These are phyloP conservation scores for Pseudozyma flocculosa DNA, from an alignment of 1,284 basidiomycete species.

Conservation along the genomic window DNA sequence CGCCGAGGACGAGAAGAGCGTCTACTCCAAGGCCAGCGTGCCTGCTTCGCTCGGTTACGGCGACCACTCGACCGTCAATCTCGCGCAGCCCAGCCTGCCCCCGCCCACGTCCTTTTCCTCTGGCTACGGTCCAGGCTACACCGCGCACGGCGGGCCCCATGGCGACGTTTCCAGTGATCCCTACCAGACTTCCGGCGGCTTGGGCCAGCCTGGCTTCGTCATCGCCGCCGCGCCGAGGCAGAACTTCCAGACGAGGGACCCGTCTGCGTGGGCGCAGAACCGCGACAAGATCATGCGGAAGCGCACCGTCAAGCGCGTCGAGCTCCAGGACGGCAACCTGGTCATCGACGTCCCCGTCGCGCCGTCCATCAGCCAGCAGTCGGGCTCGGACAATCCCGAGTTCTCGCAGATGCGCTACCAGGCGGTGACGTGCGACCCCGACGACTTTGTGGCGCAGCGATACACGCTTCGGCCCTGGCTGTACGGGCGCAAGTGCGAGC, in stretches of 20 bases:
- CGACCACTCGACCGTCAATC: slow-evolving; percentile 8
- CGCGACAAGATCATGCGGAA: slow-evolving; percentile 44
- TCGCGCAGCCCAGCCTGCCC: slow-evolving; percentile 21
- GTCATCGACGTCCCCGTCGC: slow-evolving; percentile 57
- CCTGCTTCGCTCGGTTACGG: slow-evolving; percentile 15
- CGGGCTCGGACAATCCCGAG: slow-evolving; percentile 71
- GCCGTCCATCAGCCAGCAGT: slow-evolving; percentile 57
- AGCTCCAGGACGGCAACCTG: slow-evolving; percentile 57
- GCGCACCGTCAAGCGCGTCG: slow-evolving; percentile 59
- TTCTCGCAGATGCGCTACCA: slow-evolving; percentile 69
- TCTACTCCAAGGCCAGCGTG: slow-evolving; percentile 27
- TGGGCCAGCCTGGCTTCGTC: slow-evolving; percentile 22
- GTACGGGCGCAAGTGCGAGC: slow-evolving; percentile 74
- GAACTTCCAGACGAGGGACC: slow-evolving; percentile 13
- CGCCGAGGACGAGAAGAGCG: slow-evolving; percentile 32
- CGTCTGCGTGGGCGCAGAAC: slow-evolving; percentile 17
- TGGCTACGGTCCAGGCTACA: slow-evolving; percentile 11
- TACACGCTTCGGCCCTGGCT: slow-evolving; percentile 85
- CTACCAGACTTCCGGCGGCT: slow-evolving; percentile 8
- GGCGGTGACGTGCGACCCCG: slow-evolving; percentile 63
- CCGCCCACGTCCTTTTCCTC: slow-evolving; percentile 8
- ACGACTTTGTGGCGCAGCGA: slow-evolving; percentile 80
- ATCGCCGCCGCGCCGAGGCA: slow-evolving; percentile 27
- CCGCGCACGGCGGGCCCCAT: slow-evolving; percentile 9
- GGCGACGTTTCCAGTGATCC: slow-evolving; percentile 4